phyloP scores from a whole-genome alignment of 352 stramenopile genomes.

The Globisporangium viniferum region DNA sequence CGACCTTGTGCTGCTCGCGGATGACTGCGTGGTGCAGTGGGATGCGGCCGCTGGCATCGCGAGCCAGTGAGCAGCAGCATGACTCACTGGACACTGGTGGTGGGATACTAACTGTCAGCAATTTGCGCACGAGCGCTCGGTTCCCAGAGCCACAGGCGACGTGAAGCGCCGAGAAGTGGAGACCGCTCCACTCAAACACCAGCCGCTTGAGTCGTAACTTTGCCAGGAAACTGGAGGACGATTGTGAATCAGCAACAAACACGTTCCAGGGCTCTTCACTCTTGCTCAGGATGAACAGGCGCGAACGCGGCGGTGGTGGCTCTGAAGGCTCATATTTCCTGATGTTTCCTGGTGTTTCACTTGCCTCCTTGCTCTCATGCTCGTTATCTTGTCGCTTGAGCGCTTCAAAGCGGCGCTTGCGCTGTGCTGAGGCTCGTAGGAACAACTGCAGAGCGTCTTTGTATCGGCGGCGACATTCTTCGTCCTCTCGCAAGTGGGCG shows the following conservation, averaged over 20 bases:
- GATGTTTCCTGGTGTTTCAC: neutral
- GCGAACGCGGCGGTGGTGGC: neutral
- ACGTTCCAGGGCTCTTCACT: conserved; percentile 34
- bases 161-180: conserved; percentile 37
- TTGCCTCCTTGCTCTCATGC: neutral
- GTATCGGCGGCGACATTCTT: neutral
- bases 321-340: neutral
- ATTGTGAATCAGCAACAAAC: conserved; percentile 23
- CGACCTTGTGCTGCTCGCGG: conserved; percentile 28
- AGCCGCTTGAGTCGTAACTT: conserved; percentile 20
- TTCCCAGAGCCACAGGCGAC: conserved; percentile 28
- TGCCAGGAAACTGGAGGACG: neutral
- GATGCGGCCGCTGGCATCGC: conserved; percentile 38
- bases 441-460: neutral
- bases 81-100: neutral
- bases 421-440: neutral
- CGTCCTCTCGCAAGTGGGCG: conserved; percentile 2
- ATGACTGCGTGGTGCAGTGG: conserved; percentile 55
- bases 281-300: conserved; percentile 30
- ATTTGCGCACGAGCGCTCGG: conserved; percentile 6
- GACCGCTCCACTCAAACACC: conserved; percentile 30
- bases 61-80: conserved; percentile 25
- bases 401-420: conserved; percentile 9
- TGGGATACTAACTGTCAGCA: conserved; percentile 15
- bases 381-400: conserved; percentile 2